These are phyloP conservation scores for Globisporangium splendens DNA, from an alignment of 352 stramenopile species.

Conservation along the genomic window DNA sequence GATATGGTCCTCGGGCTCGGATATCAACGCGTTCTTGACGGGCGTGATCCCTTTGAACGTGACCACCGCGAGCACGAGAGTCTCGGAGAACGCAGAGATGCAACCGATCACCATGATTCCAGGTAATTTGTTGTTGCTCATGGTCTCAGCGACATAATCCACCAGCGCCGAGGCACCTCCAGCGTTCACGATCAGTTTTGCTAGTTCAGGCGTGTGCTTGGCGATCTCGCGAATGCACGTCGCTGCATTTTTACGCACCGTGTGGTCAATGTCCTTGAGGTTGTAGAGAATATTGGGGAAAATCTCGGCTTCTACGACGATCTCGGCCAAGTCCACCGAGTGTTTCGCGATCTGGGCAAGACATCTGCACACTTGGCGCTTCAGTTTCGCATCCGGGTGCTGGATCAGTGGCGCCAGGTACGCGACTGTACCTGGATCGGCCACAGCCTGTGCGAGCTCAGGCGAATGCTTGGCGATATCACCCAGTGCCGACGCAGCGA, in stretches of 20 bases:
- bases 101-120: constrained; percentile 96
- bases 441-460: constrained; percentile 91
- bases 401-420: constrained; percentile 93
- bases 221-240: constrained; percentile 94
- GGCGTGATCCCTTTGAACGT: constrained; percentile 91
- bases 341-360: constrained; percentile 95
- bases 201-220: constrained; percentile 94
- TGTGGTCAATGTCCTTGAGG: constrained; percentile 93
- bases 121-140: constrained; percentile 91
- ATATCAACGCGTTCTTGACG: constrained; percentile 91
- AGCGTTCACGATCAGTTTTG: constrained; percentile 94
- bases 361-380: constrained; percentile 88
- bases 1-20: constrained; percentile 94
- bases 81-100: constrained; percentile 95
- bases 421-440: constrained; percentile 90
- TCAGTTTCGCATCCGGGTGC: constrained; percentile 94
- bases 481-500: constrained; percentile 89
- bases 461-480: constrained; percentile 96
- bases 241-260: constrained; percentile 94
- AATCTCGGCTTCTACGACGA: constrained; percentile 94
- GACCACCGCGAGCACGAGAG: constrained; percentile 92
- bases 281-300: constrained; percentile 95
- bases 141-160: constrained; percentile 89
- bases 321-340: constrained; percentile 93
- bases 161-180: constrained; percentile 93